Evolutionary conservation across 306 rosid genomes (phyloP).

Genomic region (Trifolium dubium): DNA sequence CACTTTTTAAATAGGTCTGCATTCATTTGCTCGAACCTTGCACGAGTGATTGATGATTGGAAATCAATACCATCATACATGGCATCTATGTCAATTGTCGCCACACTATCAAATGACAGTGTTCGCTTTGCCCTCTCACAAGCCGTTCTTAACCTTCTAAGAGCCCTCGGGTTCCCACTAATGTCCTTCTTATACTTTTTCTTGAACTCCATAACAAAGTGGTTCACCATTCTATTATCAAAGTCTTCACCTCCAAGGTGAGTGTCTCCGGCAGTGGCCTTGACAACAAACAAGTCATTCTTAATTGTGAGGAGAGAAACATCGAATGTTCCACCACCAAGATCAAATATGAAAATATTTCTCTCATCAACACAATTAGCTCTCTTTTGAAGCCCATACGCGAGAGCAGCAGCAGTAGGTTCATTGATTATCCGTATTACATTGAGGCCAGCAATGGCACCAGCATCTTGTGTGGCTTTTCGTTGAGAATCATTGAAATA

Average conservation of each 20-base stretch:
- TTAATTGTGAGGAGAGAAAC: constrained; percentile 58
- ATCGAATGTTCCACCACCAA: constrained; percentile 63
- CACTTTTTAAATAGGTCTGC: neutral
- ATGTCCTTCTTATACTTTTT: neutral
- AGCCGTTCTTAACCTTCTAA: neutral
- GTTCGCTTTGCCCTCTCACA: neutral
- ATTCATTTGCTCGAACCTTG: neutral
- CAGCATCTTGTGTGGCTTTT: constrained; percentile 41
- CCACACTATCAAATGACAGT: neutral
- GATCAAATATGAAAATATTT: constrained; percentile 46
- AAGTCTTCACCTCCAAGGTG: neutral
- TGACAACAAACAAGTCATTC: neutral
- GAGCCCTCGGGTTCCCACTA: neutral
- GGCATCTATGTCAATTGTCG: neutral
- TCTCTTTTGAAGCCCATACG: constrained; percentile 63
- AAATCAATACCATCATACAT: neutral
- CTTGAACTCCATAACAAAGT: neutral
- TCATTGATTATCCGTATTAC: constrained; percentile 52
- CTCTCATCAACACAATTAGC: constrained; percentile 25
- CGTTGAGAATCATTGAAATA: constrained; percentile 59
- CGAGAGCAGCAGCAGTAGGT: constrained; percentile 58
- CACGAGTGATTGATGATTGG: neutral
- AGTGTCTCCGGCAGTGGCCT: constrained; percentile 13
- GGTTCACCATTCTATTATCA: neutral
- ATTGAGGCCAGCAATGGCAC: constrained; percentile 46